Conservation (phyloP, 2,329 filamentous ascomycete genomes). For the Ilyonectria robusta region DNA sequence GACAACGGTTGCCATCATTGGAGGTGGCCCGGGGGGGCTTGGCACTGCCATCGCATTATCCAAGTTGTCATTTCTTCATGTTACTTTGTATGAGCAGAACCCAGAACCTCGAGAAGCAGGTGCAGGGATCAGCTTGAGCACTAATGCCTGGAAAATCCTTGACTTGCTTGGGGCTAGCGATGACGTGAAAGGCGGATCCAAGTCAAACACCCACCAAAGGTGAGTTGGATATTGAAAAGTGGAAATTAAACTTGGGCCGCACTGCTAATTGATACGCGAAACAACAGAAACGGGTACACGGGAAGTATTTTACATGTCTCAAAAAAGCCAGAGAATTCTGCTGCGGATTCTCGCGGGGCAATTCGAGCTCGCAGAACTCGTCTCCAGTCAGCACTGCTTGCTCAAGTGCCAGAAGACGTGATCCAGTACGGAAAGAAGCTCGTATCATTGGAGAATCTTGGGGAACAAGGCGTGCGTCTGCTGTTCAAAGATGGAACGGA, state of each 20-base stretch:
- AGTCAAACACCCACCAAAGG: slow-evolving; percentile 17
- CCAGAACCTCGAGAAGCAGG: slow-evolving; percentile 16
- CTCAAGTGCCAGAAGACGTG: slow-evolving; percentile 8
- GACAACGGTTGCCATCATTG: slow-evolving; percentile 10
- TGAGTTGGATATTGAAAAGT: not conserved
- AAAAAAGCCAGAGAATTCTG: slow-evolving; percentile 9
- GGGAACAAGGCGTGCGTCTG: not conserved
- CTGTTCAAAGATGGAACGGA: slow-evolving; percentile 15
- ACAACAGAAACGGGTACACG: slow-evolving; percentile 11
- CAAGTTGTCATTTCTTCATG: slow-evolving; percentile 9
- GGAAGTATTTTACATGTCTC: not conserved
- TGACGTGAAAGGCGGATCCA: slow-evolving; percentile 15
- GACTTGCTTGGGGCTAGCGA: slow-evolving; percentile 10
- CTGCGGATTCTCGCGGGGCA: slow-evolving; percentile 12
- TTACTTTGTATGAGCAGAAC: slow-evolving; percentile 17
- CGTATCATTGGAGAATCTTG: slow-evolving; percentile 7
- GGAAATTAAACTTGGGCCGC: not conserved
- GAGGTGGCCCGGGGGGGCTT: slow-evolving; percentile 13
- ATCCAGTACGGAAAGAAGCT: slow-evolving; percentile 16
- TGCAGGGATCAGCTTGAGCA: slow-evolving; percentile 15
- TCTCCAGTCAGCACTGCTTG: slow-evolving; percentile 8
- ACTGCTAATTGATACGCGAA: not conserved
- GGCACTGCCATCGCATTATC: slow-evolving; percentile 18
- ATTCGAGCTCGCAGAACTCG: slow-evolving; percentile 16
- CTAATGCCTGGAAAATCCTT: slow-evolving; percentile 20